Evolutionary conservation across 176 grass and related monocot species (phyloP).

Genomic region (Elymus sibiricus): DNA sequence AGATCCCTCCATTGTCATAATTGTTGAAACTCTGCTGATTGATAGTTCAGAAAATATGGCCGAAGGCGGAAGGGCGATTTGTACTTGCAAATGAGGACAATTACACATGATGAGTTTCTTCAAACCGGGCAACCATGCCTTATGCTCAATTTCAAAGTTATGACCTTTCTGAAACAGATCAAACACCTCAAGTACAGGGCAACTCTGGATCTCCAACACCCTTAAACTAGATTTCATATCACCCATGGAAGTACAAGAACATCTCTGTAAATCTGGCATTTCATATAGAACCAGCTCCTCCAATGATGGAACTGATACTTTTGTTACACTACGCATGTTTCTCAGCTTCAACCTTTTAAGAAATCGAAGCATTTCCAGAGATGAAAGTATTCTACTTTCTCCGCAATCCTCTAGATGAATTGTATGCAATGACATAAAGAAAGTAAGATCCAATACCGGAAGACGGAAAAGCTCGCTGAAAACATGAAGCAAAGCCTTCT

Average conservation of each 20-base stretch:
- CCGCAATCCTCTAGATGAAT: background rate
- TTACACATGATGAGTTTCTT: background rate
- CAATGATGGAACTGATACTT: conserved; percentile 9
- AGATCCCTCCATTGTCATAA: background rate
- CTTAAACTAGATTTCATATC: conserved; percentile 9
- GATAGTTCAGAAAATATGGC: background rate
- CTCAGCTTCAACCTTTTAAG: background rate
- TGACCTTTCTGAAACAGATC: background rate
- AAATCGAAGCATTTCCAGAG: background rate
- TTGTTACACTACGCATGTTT: rapidly evolving
- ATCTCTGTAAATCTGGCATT: background rate
- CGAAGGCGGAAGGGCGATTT: background rate
- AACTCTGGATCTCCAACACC: background rate
- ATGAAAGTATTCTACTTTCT: background rate
- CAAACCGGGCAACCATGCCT: too few species aligned
- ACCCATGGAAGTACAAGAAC: background rate
- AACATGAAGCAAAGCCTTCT: too few species aligned
- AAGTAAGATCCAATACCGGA: background rate
- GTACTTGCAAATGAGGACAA: conserved; percentile 1
- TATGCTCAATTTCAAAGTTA: background rate
- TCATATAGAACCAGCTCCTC: background rate
- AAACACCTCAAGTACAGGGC: background rate
- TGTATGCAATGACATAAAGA: background rate
- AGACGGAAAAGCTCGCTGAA: too few species aligned
- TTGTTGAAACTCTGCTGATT: background rate